Evolutionary conservation across 352 stramenopile genomes (phyloP).

Genomic region (Phytophthora pseudosyringae): DNA sequence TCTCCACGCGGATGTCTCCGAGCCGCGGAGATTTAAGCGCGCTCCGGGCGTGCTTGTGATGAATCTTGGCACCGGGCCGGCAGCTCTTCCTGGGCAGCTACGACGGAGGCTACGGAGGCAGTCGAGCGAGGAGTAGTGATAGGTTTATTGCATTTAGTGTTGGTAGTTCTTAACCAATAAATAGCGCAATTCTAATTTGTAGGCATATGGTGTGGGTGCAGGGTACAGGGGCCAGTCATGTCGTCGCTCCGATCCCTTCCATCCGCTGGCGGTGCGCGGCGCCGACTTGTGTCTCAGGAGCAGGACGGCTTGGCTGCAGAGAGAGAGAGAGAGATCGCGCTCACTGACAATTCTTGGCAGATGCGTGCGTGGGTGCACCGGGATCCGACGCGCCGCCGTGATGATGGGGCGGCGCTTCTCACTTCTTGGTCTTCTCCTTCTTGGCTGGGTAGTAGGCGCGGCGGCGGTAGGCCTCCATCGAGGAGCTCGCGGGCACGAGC

Average conservation of each 20-base stretch:
- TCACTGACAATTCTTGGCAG: constrained; percentile 4
- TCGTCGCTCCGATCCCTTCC: constrained; percentile 13
- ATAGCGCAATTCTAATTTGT: constrained; percentile 33
- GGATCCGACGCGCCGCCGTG: constrained; percentile 6
- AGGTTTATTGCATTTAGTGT: constrained; percentile 28
- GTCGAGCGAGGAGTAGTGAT: constrained; percentile 4
- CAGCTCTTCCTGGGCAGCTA: no score
- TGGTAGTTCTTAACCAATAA: constrained; percentile 32
- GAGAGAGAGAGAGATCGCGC: not conserved
- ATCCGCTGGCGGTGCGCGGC: not conserved
- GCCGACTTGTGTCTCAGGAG: constrained; percentile 22
- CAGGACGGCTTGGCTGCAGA: constrained; percentile 6
- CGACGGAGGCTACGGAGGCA: no score
- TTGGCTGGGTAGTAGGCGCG: constrained; percentile 47
- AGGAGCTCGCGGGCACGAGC: constrained; percentile 28
- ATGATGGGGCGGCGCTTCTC: constrained; percentile 12
- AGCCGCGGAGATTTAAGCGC: no score
- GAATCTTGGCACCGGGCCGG: no score
- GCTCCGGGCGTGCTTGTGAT: no score
- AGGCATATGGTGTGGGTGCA: constrained; percentile 9
- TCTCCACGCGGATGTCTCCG: no score
- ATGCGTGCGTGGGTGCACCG: constrained; percentile 4
- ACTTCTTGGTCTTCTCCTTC: constrained; percentile 47
- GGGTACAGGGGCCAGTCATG: constrained; percentile 1
- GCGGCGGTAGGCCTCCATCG: constrained; percentile 44